A percentile compares a stretch with the other conserved stretches of the same genome.
Evolutionary conservation across 257 asterid genomes (phyloP).

Genomic region (Mentha longifolia): DNA sequence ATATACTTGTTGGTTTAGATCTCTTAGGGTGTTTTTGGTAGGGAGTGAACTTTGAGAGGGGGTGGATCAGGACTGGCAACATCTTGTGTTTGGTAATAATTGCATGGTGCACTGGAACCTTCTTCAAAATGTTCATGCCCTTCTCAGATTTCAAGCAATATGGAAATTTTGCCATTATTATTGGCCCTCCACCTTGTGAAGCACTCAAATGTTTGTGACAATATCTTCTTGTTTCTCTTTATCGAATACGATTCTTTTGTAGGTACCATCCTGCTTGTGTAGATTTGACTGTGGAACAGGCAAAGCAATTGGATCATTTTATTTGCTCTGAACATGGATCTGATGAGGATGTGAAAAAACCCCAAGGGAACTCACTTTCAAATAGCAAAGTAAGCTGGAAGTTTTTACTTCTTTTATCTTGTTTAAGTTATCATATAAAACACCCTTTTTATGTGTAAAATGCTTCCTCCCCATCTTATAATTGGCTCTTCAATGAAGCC

Average conservation of each 20-base stretch:
- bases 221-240: background rate
- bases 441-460: background rate
- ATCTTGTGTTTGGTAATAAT: background rate
- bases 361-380: constrained; percentile 22
- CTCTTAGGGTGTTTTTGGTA: constrained; percentile 7
- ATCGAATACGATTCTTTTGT: constrained; percentile 12
- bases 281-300: constrained; percentile 58
- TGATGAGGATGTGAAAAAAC: constrained; percentile 37
- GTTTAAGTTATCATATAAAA: background rate
- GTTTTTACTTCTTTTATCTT: background rate
- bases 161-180: background rate
- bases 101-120: background rate
- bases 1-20: background rate
- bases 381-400: constrained; percentile 48
- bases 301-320: constrained; percentile 51
- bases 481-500: background rate
- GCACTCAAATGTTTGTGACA: background rate
- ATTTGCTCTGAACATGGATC: constrained; percentile 57
- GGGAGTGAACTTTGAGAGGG: background rate
- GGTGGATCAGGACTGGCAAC: background rate
- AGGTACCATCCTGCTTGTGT: constrained; percentile 87
- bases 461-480: background rate
- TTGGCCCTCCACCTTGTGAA: constrained; percentile 6
- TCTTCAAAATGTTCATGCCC: background rate
- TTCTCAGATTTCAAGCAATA: background rate